These are phyloP conservation scores for Neospermospora avenae DNA, from an alignment of 2,329 filamentous ascomycete species.

Conservation along the genomic window DNA sequence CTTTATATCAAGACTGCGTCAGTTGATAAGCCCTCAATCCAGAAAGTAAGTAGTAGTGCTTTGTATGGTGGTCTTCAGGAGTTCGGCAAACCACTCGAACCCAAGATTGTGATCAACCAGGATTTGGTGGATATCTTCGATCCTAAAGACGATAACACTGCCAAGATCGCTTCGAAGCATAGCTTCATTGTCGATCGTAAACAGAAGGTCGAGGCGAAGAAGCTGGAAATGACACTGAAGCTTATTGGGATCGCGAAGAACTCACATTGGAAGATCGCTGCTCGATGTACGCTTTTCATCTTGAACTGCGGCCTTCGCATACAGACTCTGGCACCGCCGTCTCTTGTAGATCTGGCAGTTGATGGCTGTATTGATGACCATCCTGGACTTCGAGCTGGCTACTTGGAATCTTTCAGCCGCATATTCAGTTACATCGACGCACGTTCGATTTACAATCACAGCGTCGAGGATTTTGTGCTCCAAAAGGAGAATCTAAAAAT, in stretches of 20 bases:
- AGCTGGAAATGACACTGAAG: constrained; percentile 75
- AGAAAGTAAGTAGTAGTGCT: constrained; percentile 77
- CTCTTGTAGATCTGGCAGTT: constrained; percentile 79
- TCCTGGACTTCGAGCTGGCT: constrained; percentile 77
- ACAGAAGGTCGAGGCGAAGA: constrained; percentile 76
- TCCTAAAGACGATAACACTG: constrained; percentile 58
- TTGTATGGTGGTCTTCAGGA: constrained; percentile 79
- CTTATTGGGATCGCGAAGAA: constrained; percentile 72
- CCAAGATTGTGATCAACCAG: constrained; percentile 78
- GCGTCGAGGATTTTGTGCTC: constrained; percentile 80
- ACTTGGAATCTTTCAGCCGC: constrained; percentile 71
- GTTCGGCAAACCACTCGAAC: constrained; percentile 83
- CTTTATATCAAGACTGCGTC: constrained; percentile 86
- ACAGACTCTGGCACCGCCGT: constrained; percentile 75
- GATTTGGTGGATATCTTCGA: constrained; percentile 68
- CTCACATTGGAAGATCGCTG: constrained; percentile 96
- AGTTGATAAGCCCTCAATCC: constrained; percentile 92
- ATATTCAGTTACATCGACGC: constrained; percentile 86
- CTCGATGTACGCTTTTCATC: constrained; percentile 83
- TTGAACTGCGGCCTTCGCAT: constrained; percentile 91
- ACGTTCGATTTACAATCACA: constrained; percentile 79
- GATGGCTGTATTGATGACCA: constrained; percentile 86
- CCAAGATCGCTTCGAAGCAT: constrained; percentile 62
- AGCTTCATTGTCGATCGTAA: constrained; percentile 73
- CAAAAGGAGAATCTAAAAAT: constrained; percentile 70